phyloP scores from a whole-genome alignment of 2,329 filamentous ascomycete genomes.

The Colletotrichum euphorbiae region DNA sequence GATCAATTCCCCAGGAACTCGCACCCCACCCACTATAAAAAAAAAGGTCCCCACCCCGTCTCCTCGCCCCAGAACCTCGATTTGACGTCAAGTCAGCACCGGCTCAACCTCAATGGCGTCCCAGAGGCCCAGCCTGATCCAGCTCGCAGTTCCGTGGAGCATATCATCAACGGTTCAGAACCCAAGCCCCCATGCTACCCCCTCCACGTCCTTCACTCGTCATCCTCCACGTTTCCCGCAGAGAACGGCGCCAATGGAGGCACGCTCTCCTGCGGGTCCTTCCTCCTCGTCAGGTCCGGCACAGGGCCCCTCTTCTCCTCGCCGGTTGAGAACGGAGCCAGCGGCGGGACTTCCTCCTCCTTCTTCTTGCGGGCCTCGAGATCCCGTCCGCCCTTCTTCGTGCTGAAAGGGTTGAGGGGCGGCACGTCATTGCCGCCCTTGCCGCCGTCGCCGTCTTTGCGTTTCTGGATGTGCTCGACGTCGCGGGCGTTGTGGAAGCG shows the following conservation, averaged over 20 bases:
- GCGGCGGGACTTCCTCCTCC: slow-evolving; percentile 11
- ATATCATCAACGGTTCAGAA: not conserved
- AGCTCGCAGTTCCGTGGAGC: not conserved
- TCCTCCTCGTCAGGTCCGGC: slow-evolving; percentile 10
- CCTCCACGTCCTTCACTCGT: not conserved
- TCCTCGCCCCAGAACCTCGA: not conserved
- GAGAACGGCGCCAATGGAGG: slow-evolving; percentile 28
- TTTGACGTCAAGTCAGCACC: slow-evolving; percentile 3
- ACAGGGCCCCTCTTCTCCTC: not conserved
- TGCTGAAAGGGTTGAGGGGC: slow-evolving; percentile 16
- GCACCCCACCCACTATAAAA: slow-evolving; percentile 13
- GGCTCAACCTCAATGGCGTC: not conserved
- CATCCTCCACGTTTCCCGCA: not conserved
- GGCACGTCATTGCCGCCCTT: not conserved
- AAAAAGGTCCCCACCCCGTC: not conserved
- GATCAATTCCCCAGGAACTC: slow-evolving; percentile 27
- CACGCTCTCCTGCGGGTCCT: slow-evolving; percentile 24
- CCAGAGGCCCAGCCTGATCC: slow-evolving; percentile 13
- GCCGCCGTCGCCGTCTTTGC: slow-evolving; percentile 10
- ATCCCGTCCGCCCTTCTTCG: not conserved
- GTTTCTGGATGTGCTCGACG: slow-evolving; percentile 11
- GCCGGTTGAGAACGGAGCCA: slow-evolving; percentile 5
- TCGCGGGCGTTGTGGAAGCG: slow-evolving; percentile 24
- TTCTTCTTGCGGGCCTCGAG: slow-evolving; percentile 2
- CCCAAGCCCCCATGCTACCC: not conserved